Percentiles rank a stretch among this genome's conserved stretches.
These are phyloP conservation scores for Onygena corvina DNA, from an alignment of 2,329 filamentous ascomycete species.

Conservation along the genomic window DNA sequence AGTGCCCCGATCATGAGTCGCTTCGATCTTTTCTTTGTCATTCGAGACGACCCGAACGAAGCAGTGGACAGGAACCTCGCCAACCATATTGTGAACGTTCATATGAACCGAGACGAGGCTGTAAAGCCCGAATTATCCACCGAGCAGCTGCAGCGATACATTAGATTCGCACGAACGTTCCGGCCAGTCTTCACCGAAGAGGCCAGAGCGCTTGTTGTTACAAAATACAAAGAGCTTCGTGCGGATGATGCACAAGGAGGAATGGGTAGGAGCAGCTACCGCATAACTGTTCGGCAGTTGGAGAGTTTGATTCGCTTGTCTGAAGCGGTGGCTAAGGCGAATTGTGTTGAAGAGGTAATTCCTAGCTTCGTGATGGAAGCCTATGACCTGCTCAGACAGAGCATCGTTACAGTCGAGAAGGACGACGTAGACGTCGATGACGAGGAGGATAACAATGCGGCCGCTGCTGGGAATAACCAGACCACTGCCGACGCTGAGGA, in stretches of 20 bases:
- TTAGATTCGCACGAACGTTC: conserved; percentile 91
- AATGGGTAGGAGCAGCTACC: conserved; percentile 86
- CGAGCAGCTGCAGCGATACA: conserved; percentile 91
- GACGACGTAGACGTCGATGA: conserved; percentile 93
- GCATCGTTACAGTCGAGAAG: conserved; percentile 95
- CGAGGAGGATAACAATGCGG: conserved; percentile 49
- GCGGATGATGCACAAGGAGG: conserved; percentile 90
- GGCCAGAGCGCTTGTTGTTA: conserved; percentile 71
- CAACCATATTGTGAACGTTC: conserved; percentile 86
- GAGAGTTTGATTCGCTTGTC: conserved; percentile 91
- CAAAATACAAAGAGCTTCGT: conserved; percentile 90
- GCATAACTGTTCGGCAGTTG: conserved; percentile 91
- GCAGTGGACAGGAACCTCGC: conserved; percentile 79
- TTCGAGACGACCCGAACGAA: conserved; percentile 94
- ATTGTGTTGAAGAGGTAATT: conserved; percentile 83
- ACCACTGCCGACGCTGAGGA: conserved; percentile 27
- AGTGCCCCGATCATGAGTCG: conserved; percentile 97
- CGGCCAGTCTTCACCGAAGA: conserved; percentile 82
- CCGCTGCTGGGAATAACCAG: conserved; percentile 16
- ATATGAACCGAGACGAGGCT: conserved; percentile 83
- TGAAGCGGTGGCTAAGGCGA: conserved; percentile 96
- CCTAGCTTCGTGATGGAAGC: conserved; percentile 81
- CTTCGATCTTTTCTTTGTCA: conserved; percentile 97
- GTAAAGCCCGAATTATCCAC: conserved; percentile 90
- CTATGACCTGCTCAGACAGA: conserved; percentile 79